Evolutionary conservation across 2,329 filamentous ascomycete genomes (phyloP).

Genomic region (Coniochaeta sp.): DNA sequence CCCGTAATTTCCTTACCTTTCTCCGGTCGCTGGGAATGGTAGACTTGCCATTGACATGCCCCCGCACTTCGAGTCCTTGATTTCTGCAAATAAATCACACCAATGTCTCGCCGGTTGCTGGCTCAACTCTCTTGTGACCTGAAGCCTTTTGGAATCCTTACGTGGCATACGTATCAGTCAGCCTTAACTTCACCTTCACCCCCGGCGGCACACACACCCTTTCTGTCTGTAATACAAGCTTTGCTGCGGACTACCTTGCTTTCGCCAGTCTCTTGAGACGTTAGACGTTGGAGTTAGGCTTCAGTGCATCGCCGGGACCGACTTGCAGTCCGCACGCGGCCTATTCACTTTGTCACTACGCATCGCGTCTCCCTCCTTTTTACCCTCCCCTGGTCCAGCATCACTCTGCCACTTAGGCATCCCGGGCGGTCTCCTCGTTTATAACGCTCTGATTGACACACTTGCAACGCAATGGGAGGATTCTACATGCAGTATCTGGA

Average conservation of each 20-base stretch:
- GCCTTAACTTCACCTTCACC: slow-evolving; percentile 33
- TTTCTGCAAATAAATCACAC: slow-evolving; percentile 58
- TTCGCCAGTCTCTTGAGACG: slow-evolving; percentile 12
- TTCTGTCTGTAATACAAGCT: slow-evolving; percentile 27
- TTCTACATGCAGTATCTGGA: slow-evolving; percentile 69
- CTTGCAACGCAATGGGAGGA: slow-evolving; percentile 43
- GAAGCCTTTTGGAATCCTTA: slow-evolving; percentile 25
- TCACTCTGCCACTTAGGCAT: not conserved
- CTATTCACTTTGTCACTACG: not conserved
- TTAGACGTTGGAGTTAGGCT: slow-evolving; percentile 43
- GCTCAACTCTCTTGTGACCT: slow-evolving; percentile 41
- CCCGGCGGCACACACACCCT: slow-evolving; percentile 21
- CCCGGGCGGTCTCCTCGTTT: not conserved
- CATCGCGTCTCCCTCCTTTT: slow-evolving; percentile 16
- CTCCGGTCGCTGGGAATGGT: slow-evolving; percentile 24
- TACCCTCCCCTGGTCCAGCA: slow-evolving; percentile 4
- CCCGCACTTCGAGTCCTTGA: slow-evolving; percentile 37
- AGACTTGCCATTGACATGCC: slow-evolving; percentile 32
- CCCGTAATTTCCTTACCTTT: slow-evolving; percentile 26
- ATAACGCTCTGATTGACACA: slow-evolving; percentile 3
- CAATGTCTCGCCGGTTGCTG: slow-evolving; percentile 50
- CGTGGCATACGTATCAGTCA: slow-evolving; percentile 27
- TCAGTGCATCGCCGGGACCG: slow-evolving; percentile 40
- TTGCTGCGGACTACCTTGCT: slow-evolving; percentile 19
- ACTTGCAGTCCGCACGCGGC: slow-evolving; percentile 19